Base-by-base conservation (phyloP, 352 stramenopile genomes). In the Globisporangium nodosum region DNA sequence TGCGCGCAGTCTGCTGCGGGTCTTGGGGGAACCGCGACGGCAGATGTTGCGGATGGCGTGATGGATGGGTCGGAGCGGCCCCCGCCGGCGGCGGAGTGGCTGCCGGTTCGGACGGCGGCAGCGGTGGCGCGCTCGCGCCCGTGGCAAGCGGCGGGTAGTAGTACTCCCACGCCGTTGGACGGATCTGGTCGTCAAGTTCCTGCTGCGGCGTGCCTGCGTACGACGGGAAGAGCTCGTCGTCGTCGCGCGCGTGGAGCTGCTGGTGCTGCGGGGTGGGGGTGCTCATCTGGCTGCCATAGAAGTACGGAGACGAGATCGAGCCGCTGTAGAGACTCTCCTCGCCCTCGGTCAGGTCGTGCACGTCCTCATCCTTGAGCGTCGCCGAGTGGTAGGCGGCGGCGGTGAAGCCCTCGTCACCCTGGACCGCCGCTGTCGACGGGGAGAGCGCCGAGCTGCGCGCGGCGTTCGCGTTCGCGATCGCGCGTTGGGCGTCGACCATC, bases 221-320 rank as follows among this genome's bases (percentile, higher is more conserved):
- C 16, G 69, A 69, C 18, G 64, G 54, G 45, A 87, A 87, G 58
- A 90, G 69, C 37, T 70, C 64, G 52, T 90, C 73, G n/a, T 70
- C 65, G 43, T 84, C 79, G 31, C 78, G 69, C 33, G 47, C 18
- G n/a, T 49, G 43, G 4, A 49, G 35, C 13, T 48, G 58, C 37
- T 58, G 58, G 16, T 56, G 49, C 16, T 58, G 52, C 33, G 35
- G 52, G 12, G 20, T 64, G 16, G 51, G 58, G 3, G 58, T 64
- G 21, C 52, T 35, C 31, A 52, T 49, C 37, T 54, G 58, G n/a
- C 51, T 58, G 33, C 58, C 58, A 45, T 64, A 64, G 18, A 64
- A 64, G 35, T 64, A 64, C 20, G 58, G 58, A 2, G 58, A 64
- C 51, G 58, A 64, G 20, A 64, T 64, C 9, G 58, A 64, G 24